Percentiles rank a stretch among this genome's conserved stretches.
Evolutionary conservation across 106 monocot genomes (phyloP).

Genomic region (Phalaenopsis aphrodite): DNA sequence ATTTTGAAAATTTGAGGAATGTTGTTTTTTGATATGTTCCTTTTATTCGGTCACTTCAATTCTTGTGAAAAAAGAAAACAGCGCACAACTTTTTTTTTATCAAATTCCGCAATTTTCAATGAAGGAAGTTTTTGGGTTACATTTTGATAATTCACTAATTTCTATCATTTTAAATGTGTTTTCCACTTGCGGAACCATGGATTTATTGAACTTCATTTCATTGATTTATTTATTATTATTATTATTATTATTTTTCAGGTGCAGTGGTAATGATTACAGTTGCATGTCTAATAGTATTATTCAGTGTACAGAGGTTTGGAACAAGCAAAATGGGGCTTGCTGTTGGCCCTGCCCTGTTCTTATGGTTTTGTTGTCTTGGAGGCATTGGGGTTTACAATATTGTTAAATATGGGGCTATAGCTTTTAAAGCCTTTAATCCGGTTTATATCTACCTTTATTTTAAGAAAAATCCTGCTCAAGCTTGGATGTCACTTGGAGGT

Average conservation of each 20-base stretch:
- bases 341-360: slow-evolving; percentile 77
- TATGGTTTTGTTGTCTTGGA: slow-evolving; percentile 92
- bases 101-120: background rate
- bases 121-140: background rate
- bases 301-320: slow-evolving; percentile 87
- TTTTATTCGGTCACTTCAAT: background rate
- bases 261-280: slow-evolving; percentile 85
- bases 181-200: background rate
- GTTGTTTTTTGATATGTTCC: background rate
- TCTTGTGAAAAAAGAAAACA: background rate
- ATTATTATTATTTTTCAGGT: slow-evolving; percentile 36
- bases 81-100: background rate
- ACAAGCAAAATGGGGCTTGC: slow-evolving; percentile 91
- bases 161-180: background rate
- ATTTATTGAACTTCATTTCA: background rate
- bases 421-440: slow-evolving; percentile 83
- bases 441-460: slow-evolving; percentile 74
- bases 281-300: slow-evolving; percentile 64
- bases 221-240: too few relatives aligned
- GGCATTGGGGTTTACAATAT: slow-evolving; percentile 84
- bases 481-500: slow-evolving; percentile 92
- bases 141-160: slow-evolving; percentile 2
- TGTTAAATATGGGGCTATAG: slow-evolving; percentile 59
- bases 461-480: slow-evolving; percentile 56
- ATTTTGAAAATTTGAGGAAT: background rate